These are phyloP conservation scores for Psidium friedrichsthalianum DNA, from an alignment of 345 rosid species.

Conservation along the genomic window DNA sequence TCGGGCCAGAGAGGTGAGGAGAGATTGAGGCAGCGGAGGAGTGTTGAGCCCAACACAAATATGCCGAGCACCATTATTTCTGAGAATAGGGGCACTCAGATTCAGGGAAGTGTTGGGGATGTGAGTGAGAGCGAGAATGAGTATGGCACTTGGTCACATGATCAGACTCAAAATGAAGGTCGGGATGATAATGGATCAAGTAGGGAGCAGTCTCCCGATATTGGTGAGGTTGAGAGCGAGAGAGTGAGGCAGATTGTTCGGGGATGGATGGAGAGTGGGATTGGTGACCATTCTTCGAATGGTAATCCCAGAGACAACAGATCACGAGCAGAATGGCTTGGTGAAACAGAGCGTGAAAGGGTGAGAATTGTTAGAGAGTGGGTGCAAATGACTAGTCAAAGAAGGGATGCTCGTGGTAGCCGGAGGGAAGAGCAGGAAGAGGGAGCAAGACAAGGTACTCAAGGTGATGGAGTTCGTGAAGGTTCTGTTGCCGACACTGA, in stretches of 20 bases:
- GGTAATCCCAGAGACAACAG: conserved; percentile 47
- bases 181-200: conserved; percentile 53
- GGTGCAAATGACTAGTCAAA: conserved; percentile 97
- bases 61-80: conserved; percentile 32
- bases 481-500: conserved; percentile 45
- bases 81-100: conserved; percentile 57
- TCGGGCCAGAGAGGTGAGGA: conserved; percentile 79
- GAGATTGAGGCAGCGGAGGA: conserved; percentile 67
- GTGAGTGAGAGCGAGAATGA: conserved; percentile 84
- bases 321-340: conserved; percentile 88
- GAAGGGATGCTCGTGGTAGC: conserved; percentile 65
- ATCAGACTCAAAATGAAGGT: conserved; percentile 37
- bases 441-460: conserved; percentile 16
- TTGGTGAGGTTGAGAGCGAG: conserved; percentile 92
- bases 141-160: conserved; percentile 69
- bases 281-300: conserved; percentile 53
- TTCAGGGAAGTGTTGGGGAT: conserved; percentile 58
- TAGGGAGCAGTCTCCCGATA: conserved; percentile 93
- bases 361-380: conserved; percentile 94
- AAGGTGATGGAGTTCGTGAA: conserved; percentile 41
- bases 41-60: conserved; percentile 42
- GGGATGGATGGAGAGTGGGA: conserved; percentile 91
- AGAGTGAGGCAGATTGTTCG: conserved; percentile 88
- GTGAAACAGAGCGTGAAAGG: conserved; percentile 95
- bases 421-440: conserved; percentile 46